Evolutionary conservation across 192 early-diverging fungal genomes (phyloP), one percentile per base, ranked within the genome.

Genomic region (Lobulomyces angularis): DNA sequence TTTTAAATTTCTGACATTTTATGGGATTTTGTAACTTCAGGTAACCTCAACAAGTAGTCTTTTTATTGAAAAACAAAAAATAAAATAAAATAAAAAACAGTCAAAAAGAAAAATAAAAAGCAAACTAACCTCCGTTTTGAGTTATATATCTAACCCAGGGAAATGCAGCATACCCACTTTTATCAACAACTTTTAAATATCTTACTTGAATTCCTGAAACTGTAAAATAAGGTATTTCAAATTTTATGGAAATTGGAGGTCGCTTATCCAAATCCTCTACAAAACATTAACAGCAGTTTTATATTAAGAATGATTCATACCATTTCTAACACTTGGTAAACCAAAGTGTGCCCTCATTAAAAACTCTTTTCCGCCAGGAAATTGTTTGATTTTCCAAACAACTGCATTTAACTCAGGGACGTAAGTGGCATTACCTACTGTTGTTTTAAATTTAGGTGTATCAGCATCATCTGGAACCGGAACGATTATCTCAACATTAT

Each of bases 381-480:
- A 96, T 53, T 90, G 84, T 64, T 91, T 92, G 48, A 98, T 90
- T 59, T 89, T 94, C 94, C 94, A 98, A 9, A 98, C 82, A 38
- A 95, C 71, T 27, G 86, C 83, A 28, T 83, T 81, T 51, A 81
- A 82, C 53, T 98, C 94, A 6, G 91, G 94, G n/a, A 74, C 81
- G 47, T 98, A 98, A 46, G 74, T 64, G 31, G 86, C 91, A 6
- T 77, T 79, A 0, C 94, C 94, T 48, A 88, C 81, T 14, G 80
- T 86, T 42, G 69, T 70, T 69, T 85, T 92, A 64, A 98, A 98
- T 55, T 84, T 88, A 22, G 90, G 90, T 47, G 89, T 80, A 47
- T 96, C 95, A 0, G 90, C 88, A 66, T 98, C 95, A 45, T 87
- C 85, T 19, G 95, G 88, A 5, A 98, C 95, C n/a, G 95, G 95